phyloP scores from a whole-genome alignment of 2,329 filamentous ascomycete genomes.

The Monosporascus sp. region DNA sequence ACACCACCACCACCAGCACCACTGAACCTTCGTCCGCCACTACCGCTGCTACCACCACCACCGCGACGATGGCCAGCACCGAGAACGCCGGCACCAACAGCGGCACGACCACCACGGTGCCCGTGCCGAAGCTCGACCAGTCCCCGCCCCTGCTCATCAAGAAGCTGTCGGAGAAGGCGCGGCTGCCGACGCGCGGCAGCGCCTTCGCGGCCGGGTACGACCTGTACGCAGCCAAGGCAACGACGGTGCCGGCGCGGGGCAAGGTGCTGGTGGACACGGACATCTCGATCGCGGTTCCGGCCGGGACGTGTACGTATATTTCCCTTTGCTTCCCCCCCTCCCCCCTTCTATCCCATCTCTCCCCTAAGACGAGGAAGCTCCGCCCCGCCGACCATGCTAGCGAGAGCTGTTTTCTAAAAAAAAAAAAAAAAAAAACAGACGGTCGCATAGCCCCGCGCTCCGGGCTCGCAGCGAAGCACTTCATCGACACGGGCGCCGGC shows the following conservation, averaged over 20 bases:
- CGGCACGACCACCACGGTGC: constrained; percentile 14
- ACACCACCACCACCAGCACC: constrained; percentile 15
- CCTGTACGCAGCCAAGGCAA: constrained; percentile 73
- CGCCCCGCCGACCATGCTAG: not conserved
- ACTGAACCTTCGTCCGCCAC: constrained; percentile 15
- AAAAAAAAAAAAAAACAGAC: constrained; percentile 44
- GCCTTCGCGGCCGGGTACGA: constrained; percentile 92
- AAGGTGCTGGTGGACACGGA: constrained; percentile 87
- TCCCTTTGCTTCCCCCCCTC: not conserved
- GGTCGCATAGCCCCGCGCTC: constrained; percentile 86
- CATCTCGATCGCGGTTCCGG: constrained; percentile 84
- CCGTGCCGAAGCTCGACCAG: constrained; percentile 31
- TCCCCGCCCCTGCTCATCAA: constrained; percentile 73
- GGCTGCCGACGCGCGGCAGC: constrained; percentile 80
- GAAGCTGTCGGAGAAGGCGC: constrained; percentile 76
- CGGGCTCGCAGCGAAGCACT: constrained; percentile 88
- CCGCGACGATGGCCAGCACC: constrained; percentile 16
- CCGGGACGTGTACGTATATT: constrained; percentile 69
- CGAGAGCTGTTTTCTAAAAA: too few relatives aligned
- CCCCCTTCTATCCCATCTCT: not conserved
- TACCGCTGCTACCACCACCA: constrained; percentile 7
- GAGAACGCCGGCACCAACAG: constrained; percentile 21
- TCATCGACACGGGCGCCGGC: constrained; percentile 92
- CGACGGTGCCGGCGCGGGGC: constrained; percentile 72
- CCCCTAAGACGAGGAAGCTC: not conserved